Base-by-base conservation (phyloP, 306 rosid species). In the Ochetophila trinervis region DNA sequence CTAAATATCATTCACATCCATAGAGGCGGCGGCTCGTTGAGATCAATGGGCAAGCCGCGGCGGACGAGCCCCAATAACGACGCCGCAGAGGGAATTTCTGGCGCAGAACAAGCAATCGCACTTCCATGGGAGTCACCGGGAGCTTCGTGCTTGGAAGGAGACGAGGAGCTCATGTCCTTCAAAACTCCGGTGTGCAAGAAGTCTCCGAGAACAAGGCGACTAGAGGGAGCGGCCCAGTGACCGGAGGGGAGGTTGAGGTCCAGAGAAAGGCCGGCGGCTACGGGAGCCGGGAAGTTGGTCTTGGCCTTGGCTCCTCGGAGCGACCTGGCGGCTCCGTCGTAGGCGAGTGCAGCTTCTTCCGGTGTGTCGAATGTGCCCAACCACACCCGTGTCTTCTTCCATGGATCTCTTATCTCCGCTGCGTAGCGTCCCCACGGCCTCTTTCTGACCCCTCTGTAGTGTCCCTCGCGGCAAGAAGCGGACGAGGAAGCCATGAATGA, bases 391-490 rank as follows among this genome's bases (percentile, higher is more conserved):
- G 99, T 93, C 52, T 93, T 93, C 85, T 93, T 93, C 99, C 99
- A 93, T 0, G 99, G 99, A 50, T 93, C 99, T 3, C 99, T 82
- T 27, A 93, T 93, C 82, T 93, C 99, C 0, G 99, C 99, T 0
- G 99, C 99, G 75, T 93, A 93, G 17, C 99, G 87, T 2, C 99
- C 99, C 99, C 99, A 93, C 0, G 99, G 99, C 66, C 99, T 68
- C 94, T 93, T 93, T 2, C 99, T 50, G 0, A 93, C 99, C 0
- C 99, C 99, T 63, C 99, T 75, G 83, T 86, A 93, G 79, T 88
- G 97, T 8, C 87, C 88, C 53, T 88, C 93, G 0, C 89, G 86
- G 4, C 85, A 74, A 0, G 68, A 63, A 0, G 80, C 58, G 32
- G 85, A 73, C 0, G 93, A 74, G 23, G 95, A 82, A 23, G 93